Evolutionary conservation across 2,329 filamentous ascomycete genomes (phyloP).

Genomic region (Plenodomus lindquistii): DNA sequence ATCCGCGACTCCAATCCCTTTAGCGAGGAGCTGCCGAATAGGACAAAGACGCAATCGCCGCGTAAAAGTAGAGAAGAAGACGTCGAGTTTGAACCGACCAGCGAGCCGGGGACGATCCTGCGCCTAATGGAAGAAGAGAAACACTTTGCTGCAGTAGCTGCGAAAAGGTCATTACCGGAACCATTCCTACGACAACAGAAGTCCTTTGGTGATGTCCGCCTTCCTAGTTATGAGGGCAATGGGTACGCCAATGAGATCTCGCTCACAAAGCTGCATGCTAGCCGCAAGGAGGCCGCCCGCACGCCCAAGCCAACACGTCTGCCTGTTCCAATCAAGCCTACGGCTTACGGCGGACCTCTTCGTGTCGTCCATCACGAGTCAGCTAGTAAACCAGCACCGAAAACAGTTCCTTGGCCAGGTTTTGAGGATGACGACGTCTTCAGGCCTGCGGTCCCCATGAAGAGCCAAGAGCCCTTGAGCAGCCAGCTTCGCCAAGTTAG

Average conservation of each 20-base stretch:
- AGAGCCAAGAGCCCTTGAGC: conserved; percentile 19
- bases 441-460: conserved; percentile 24
- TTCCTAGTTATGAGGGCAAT: conserved; percentile 32
- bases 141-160: not conserved
- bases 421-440: conserved; percentile 8
- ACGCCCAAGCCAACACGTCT: conserved; percentile 11
- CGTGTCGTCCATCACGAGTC: conserved; percentile 9
- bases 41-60: not conserved
- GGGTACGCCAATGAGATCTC: conserved; percentile 26
- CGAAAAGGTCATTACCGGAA: not conserved
- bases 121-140: conserved; percentile 11
- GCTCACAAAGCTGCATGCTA: conserved; percentile 15
- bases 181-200: not conserved
- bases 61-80: conserved; percentile 2
- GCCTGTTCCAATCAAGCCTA: conserved; percentile 21
- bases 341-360: conserved; percentile 13
- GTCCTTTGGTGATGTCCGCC: conserved; percentile 6
- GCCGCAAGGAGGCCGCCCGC: conserved; percentile 1
- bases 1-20: conserved; percentile 22
- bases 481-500: not conserved
- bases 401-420: conserved; percentile 10
- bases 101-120: conserved; percentile 23
- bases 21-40: conserved; percentile 1
- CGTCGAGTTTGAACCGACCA: conserved; percentile 17
- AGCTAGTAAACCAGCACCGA: conserved; percentile 3